Evolutionary conservation across 495 filamentous ascomycete genomes (phyloP).

Genomic region (Neurospora hispaniola): DNA sequence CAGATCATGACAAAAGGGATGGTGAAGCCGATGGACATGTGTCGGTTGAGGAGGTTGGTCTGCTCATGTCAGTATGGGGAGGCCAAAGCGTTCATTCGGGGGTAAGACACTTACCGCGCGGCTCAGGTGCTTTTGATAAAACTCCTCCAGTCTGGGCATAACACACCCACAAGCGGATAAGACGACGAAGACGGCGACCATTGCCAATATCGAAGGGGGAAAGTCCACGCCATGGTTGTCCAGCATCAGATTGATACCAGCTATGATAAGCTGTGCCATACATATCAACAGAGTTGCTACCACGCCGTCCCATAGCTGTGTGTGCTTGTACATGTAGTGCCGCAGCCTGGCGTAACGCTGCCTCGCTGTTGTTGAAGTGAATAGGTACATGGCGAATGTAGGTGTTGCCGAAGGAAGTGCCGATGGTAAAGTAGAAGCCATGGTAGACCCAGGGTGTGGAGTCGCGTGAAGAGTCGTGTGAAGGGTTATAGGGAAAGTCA

Average conservation of each 20-base stretch:
- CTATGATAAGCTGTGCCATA: slow-evolving; percentile 18
- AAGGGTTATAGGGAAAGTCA: neutral
- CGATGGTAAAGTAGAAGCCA: slow-evolving; percentile 2
- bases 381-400: neutral
- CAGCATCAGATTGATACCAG: slow-evolving; percentile 13
- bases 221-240: slow-evolving; percentile 13
- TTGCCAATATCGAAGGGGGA: slow-evolving; percentile 23
- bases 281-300: slow-evolving; percentile 12
- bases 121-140: slow-evolving; percentile 26
- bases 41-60: slow-evolving; percentile 30
- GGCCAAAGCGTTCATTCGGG: neutral
- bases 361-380: neutral
- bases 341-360: neutral
- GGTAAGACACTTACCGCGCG: slow-evolving; percentile 18
- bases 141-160: slow-evolving; percentile 9
- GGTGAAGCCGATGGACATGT: slow-evolving; percentile 40
- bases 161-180: slow-evolving; percentile 6
- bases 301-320: slow-evolving; percentile 8
- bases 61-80: neutral
- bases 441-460: neutral
- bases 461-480: neutral
- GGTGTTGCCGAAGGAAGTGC: neutral
- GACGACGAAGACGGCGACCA: slow-evolving; percentile 15
- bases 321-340: neutral
- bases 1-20: slow-evolving; percentile 36